Conservation (phyloP, 2,329 filamentous ascomycete genomes). For the Cordyceps fumosorosea region DNA sequence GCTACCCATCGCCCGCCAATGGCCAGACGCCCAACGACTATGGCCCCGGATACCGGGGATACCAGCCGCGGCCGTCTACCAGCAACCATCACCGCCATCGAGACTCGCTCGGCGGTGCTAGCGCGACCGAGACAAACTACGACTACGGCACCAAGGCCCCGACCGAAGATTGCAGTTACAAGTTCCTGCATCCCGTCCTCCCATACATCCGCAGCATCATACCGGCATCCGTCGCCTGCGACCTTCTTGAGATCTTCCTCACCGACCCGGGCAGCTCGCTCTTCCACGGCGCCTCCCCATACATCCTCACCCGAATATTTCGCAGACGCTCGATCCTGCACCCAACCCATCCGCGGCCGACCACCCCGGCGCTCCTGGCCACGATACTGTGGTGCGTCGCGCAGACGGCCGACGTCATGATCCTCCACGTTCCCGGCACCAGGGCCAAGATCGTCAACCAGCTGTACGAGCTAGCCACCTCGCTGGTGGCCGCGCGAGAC, state of each 20-base stretch:
- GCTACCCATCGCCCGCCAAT: slow-evolving; percentile 23
- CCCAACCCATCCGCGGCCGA: slow-evolving; percentile 31
- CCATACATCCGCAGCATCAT: slow-evolving; percentile 33
- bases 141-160: slow-evolving; percentile 22
- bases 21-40: slow-evolving; percentile 9
- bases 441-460: slow-evolving; percentile 33
- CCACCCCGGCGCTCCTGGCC: slow-evolving; percentile 37
- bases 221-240: slow-evolving; percentile 34
- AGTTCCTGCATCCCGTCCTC: slow-evolving; percentile 34
- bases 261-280: slow-evolving; percentile 37
- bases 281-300: slow-evolving; percentile 39
- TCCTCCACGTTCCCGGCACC: slow-evolving; percentile 34
- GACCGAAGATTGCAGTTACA: slow-evolving; percentile 30
- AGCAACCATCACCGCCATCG: not conserved
- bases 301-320: slow-evolving; percentile 40
- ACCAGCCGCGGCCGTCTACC: not conserved
- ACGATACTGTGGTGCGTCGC: slow-evolving; percentile 43
- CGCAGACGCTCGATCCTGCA: slow-evolving; percentile 37
- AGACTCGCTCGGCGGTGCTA: not conserved
- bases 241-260: slow-evolving; percentile 42
- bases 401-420: slow-evolving; percentile 39
- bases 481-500: slow-evolving; percentile 28
- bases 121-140: slow-evolving; percentile 6
- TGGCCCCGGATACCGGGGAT: slow-evolving; percentile 14
- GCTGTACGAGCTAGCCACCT: slow-evolving; percentile 30